These are phyloP conservation scores for Puccinia horiana DNA, from an alignment of 1,284 basidiomycete genomes.

Conservation along the genomic window DNA sequence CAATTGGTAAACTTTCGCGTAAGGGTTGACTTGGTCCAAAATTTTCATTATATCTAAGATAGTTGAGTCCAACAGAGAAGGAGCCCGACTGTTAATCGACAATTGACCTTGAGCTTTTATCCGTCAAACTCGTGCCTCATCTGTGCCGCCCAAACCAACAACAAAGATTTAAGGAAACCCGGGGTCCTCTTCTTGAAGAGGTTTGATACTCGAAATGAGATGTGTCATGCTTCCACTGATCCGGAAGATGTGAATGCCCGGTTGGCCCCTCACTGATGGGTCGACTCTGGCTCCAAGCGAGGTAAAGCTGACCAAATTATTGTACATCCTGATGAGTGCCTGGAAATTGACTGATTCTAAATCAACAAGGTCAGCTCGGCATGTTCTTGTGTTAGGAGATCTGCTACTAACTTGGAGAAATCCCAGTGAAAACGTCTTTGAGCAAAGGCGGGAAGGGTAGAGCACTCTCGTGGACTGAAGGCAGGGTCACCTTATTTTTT, in stretches of 20 bases:
- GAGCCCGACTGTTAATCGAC: too few species aligned
- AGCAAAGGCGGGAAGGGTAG: too few species aligned
- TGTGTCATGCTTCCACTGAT: not conserved
- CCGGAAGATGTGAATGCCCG: not conserved
- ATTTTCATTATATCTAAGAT: not conserved
- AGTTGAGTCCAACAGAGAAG: not conserved
- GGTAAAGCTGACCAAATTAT: slow-evolving; percentile 3
- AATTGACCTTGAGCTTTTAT: not conserved
- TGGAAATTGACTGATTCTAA: not conserved
- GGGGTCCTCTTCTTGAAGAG: not conserved
- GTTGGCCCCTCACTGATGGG: not conserved
- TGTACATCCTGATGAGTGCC: not conserved
- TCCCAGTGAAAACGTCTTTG: too few species aligned
- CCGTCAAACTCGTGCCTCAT: not conserved
- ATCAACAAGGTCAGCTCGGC: not conserved
- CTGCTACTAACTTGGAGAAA: too few species aligned
- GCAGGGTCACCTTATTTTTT: too few species aligned
- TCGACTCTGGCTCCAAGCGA: not conserved
- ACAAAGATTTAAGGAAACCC: slow-evolving; percentile 25
- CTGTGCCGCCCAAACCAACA: not conserved
- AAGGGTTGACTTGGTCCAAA: slow-evolving; percentile 24
- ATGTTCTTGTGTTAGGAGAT: too few species aligned
- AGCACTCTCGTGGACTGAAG: too few species aligned
- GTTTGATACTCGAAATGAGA: not conserved
- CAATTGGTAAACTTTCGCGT: not conserved